Evolutionary conservation across 2,329 filamentous ascomycete genomes (phyloP), one percentile per base, ranked within the genome.

Genomic region (Claviceps humidiphila): DNA sequence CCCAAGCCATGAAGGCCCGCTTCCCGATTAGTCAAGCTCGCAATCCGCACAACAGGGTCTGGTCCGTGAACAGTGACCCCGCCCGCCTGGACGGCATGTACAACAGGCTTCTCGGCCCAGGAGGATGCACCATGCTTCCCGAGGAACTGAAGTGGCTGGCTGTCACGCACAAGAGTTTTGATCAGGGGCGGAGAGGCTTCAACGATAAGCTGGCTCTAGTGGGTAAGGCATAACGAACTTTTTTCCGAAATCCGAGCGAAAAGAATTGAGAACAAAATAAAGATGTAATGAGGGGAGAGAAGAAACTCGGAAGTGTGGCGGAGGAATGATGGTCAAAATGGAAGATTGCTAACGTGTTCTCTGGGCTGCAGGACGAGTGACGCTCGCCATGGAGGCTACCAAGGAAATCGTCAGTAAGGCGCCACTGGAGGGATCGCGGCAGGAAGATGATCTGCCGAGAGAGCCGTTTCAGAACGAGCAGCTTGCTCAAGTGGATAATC

Each of bases 81-180:
- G 74, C 73, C 58, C 74, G 75, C 62, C 74, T 98, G 52, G 85
- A 97, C 65, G 74, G 78, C 48, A 85, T 89, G 67, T 95, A 96
- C 68, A 75, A 78, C 58, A 75, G 75, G 51, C 78, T 97, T 59
- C 71, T 97, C 52, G 91, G 90, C 5, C 74, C 74, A 47, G 81
- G 78, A 46, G 87, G 87, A 53, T 80, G 86, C 59, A 79, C 77
- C 60, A 67, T 93, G 66, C 74, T 98, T 53, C 83, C 85, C 2
- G 90, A 96, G 16, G 91, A 98, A 71, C 76, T 93, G 56, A 97
- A 96, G 72, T 98, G 93, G 93, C 74, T 97, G 63, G 90, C 90
- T 34, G 81, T 98, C 52, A 98, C 93, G 58, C 93, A 97, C 69
- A 97, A 97, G 79, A 96, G 89, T 70, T 97, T 95, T 64, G 91